phyloP scores from a whole-genome alignment of 306 rosid genomes.

The Myrica gale region DNA sequence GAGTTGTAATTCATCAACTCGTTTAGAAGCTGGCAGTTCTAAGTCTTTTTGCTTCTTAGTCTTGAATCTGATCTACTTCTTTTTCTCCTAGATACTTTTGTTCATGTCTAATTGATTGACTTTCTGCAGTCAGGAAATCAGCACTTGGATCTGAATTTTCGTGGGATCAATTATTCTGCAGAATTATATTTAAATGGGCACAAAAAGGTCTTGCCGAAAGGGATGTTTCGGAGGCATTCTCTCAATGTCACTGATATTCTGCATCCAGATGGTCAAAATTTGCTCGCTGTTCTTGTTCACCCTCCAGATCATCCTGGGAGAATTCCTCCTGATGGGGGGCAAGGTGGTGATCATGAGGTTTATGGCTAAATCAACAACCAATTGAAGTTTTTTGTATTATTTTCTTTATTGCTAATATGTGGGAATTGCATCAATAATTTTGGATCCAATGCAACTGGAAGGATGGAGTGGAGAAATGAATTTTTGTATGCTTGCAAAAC shows the following conservation, averaged over 20 bases:
- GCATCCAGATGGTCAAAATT: constrained; percentile 60
- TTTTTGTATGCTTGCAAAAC: constrained; percentile 12
- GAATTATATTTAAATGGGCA: constrained; percentile 85
- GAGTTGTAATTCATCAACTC: neutral
- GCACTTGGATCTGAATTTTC: constrained; percentile 82
- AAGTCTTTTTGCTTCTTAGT: neutral
- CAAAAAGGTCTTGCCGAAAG: constrained; percentile 60
- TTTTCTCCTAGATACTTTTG: neutral
- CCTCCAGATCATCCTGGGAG: constrained; percentile 97
- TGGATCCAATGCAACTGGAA: constrained; percentile 9
- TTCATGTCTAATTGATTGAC: constrained; percentile 14
- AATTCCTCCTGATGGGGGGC: constrained; percentile 78
- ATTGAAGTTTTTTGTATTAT: constrained; percentile 5
- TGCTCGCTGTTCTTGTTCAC: constrained; percentile 91
- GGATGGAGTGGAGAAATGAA: constrained; percentile 12
- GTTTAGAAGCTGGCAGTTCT: neutral
- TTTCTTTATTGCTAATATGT: neutral
- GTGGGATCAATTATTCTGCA: constrained; percentile 84
- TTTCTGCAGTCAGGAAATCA: constrained; percentile 58
- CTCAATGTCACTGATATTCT: constrained; percentile 78
- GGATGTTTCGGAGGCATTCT: constrained; percentile 92
- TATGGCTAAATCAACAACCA: constrained; percentile 6
- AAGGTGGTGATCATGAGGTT: constrained; percentile 99
- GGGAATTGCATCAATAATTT: neutral
- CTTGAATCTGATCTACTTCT: neutral